Conservation (phyloP, 2,329 filamentous ascomycete genomes). For the Erysiphe pulchra region DNA sequence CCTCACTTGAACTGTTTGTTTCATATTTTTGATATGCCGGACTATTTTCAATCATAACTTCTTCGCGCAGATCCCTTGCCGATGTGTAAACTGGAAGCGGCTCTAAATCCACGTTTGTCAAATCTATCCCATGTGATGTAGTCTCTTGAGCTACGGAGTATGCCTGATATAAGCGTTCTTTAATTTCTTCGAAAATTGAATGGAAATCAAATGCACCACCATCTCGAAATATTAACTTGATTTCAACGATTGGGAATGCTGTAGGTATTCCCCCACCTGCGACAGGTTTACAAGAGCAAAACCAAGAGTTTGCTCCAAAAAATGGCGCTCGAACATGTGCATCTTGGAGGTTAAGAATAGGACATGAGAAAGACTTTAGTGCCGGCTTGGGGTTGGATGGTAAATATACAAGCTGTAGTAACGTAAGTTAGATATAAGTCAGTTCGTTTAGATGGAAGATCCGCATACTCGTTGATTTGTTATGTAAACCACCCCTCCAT, state of each 20-base stretch:
- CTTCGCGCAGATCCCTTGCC: slow-evolving; percentile 6
- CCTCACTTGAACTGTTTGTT: slow-evolving; percentile 6
- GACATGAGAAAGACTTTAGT: slow-evolving; percentile 68
- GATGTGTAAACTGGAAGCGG: slow-evolving; percentile 73
- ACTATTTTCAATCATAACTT: slow-evolving; percentile 4
- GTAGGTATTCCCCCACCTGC: slow-evolving; percentile 60
- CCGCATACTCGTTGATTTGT: slow-evolving; percentile 56
- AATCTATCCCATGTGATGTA: slow-evolving; percentile 28
- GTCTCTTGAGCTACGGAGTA: slow-evolving; percentile 48
- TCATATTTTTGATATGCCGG: slow-evolving; percentile 7
- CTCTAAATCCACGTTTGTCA: slow-evolving; percentile 50
- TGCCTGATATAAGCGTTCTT: slow-evolving; percentile 59
- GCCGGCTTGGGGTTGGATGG: slow-evolving; percentile 38
- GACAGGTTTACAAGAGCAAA: slow-evolving; percentile 54
- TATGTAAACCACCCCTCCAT: slow-evolving; percentile 50
- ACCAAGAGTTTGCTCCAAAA: slow-evolving; percentile 84
- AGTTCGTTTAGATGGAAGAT: slow-evolving; percentile 5
- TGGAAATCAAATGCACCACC: slow-evolving; percentile 89
- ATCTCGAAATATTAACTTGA: slow-evolving; percentile 78
- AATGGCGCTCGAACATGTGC: slow-evolving; percentile 69
- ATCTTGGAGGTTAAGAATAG: slow-evolving; percentile 69
- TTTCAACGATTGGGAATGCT: slow-evolving; percentile 44
- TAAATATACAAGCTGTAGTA: slow-evolving; percentile 56
- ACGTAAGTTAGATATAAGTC: slow-evolving; percentile 3
- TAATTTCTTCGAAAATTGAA: slow-evolving; percentile 55